These are phyloP conservation scores for Colletotrichum musae DNA, from an alignment of 2,329 filamentous ascomycete genomes.

Conservation along the genomic window DNA sequence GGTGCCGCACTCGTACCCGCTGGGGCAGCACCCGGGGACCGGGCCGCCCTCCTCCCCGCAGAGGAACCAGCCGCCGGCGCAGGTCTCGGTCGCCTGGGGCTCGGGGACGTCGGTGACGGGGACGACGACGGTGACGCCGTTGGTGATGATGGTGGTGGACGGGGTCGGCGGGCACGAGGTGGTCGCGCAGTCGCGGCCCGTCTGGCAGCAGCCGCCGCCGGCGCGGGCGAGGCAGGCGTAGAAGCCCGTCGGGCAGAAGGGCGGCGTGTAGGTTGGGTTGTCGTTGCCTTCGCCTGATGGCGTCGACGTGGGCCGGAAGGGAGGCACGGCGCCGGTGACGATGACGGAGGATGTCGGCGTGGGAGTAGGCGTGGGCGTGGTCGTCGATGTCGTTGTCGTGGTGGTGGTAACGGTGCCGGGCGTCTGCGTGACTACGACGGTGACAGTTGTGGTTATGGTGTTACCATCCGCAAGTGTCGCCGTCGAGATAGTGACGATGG, in stretches of 20 bases:
- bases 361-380: constrained; percentile 52
- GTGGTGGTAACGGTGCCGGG: constrained; percentile 44
- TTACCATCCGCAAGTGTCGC: constrained; percentile 50
- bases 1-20: constrained; percentile 80
- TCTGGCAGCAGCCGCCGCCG: constrained; percentile 88
- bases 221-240: constrained; percentile 91
- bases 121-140: constrained; percentile 80
- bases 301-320: constrained; percentile 62
- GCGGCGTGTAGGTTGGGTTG: constrained; percentile 13
- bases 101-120: constrained; percentile 65
- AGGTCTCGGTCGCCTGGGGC: constrained; percentile 63
- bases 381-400: constrained; percentile 56
- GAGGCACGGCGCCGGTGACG: constrained; percentile 58
- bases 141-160: constrained; percentile 74
- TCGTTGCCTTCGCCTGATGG: constrained; percentile 50
- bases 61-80: constrained; percentile 87
- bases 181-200: constrained; percentile 86
- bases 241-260: constrained; percentile 86
- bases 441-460: constrained; percentile 58
- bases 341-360: constrained; percentile 49
- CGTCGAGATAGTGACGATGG: constrained; percentile 41
- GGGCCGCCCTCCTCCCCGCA: constrained; percentile 69
- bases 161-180: constrained; percentile 79
- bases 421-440: constrained; percentile 56
- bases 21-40: constrained; percentile 87